Evolutionary conservation across 768 basidiomycete genomes (phyloP).

Genomic region (Hydnomerulius pinastri): DNA sequence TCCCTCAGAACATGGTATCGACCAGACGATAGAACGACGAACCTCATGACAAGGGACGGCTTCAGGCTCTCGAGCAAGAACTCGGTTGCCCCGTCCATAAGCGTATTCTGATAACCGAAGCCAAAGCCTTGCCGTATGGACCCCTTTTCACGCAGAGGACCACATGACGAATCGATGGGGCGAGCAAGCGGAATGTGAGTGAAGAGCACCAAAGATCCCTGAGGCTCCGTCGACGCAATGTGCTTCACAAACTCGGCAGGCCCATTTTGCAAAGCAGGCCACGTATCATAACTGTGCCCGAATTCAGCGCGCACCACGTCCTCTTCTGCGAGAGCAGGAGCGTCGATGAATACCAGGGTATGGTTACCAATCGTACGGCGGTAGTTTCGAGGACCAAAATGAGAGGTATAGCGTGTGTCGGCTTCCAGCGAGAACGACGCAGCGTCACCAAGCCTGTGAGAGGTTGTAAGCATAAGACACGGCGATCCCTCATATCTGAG

Average conservation of each 20-base stretch:
- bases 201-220: constrained; percentile 66
- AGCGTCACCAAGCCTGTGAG: constrained; percentile 30
- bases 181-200: constrained; percentile 90
- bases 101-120: constrained; percentile 81
- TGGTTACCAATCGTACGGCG: constrained; percentile 68
- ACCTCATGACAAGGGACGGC: constrained; percentile 81
- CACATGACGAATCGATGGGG: constrained; percentile 67
- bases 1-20: constrained; percentile 5
- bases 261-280: constrained; percentile 50
- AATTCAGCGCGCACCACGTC: constrained; percentile 51
- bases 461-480: constrained; percentile 4
- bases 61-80: constrained; percentile 65
- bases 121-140: constrained; percentile 74
- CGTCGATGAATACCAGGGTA: constrained; percentile 71
- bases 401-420: constrained; percentile 58
- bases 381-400: constrained; percentile 78
- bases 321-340: constrained; percentile 74
- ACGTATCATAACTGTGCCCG: constrained; percentile 44
- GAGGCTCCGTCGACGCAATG: constrained; percentile 29
- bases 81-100: constrained; percentile 64
- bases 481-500: background rate
- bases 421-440: constrained; percentile 42
- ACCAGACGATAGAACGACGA: constrained; percentile 13
- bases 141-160: constrained; percentile 74
- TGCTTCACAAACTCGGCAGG: constrained; percentile 55